Conservation (phyloP, 2,329 filamentous ascomycete genomes). For the Clarireedia paspali region DNA sequence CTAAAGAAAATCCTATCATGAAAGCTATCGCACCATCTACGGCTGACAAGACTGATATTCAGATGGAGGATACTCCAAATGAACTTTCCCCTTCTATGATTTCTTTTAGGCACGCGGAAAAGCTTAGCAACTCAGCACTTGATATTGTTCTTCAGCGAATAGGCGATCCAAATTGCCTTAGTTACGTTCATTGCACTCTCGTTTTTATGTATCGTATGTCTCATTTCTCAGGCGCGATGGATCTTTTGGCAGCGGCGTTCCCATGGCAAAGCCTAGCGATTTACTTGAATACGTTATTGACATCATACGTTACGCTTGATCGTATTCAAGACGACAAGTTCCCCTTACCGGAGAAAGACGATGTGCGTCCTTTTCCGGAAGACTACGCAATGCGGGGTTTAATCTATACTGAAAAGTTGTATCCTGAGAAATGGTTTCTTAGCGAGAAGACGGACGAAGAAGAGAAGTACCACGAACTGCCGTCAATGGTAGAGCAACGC, state of each 20-base stretch:
- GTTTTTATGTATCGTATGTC: conserved; percentile 18
- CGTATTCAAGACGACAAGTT: conserved; percentile 14
- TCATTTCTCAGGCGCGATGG: conserved; percentile 12
- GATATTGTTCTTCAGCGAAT: conserved; percentile 16
- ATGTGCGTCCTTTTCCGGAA: conserved; percentile 18
- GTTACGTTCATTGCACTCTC: conserved; percentile 19
- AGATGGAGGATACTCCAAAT: conserved; percentile 9
- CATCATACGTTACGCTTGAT: conserved; percentile 2
- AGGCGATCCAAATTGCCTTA: conserved; percentile 19
- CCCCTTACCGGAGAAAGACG: conserved; percentile 20
- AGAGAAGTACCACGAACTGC: conserved; percentile 23
- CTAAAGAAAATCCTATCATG: conserved; percentile 25
- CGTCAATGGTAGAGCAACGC: conserved; percentile 22
- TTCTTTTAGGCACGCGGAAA: conserved; percentile 13
- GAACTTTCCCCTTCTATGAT: conserved; percentile 2
- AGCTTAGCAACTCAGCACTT: conserved; percentile 11
- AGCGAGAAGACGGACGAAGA: conserved; percentile 23
- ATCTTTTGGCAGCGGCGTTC: conserved; percentile 13
- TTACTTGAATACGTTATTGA: conserved; percentile 17
- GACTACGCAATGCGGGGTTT: conserved; percentile 20
- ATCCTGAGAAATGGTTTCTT: conserved; percentile 18
- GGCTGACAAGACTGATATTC: conserved; percentile 9
- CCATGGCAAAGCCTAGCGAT: conserved; percentile 15
- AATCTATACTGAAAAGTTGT: conserved; percentile 17
- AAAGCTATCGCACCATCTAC: conserved; percentile 12